Evolutionary conservation across 495 filamentous ascomycete genomes (phyloP).

Genomic region (Chaetomium tenue): DNA sequence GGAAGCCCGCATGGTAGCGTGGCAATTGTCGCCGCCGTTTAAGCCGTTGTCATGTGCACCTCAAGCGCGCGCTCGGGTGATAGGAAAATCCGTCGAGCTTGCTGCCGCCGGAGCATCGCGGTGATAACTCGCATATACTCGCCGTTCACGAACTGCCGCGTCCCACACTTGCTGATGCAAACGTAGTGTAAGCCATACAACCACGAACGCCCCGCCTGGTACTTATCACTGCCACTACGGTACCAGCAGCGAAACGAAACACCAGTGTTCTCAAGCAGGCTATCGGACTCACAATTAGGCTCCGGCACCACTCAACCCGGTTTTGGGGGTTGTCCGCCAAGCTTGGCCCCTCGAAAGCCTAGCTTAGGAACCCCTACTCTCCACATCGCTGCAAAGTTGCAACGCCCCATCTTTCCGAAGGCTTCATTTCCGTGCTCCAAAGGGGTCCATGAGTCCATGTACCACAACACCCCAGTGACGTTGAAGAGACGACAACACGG

Average conservation of each 20-base stretch:
- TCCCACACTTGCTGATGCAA: slow-evolving; percentile 19
- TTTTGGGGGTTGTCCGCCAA: background rate
- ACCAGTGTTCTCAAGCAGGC: background rate
- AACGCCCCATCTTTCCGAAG: slow-evolving; percentile 5
- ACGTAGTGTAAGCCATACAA: slow-evolving; percentile 15
- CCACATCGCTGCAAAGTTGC: slow-evolving; percentile 3
- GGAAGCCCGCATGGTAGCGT: background rate
- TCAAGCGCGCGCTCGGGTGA: background rate
- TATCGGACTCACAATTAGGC: slow-evolving; percentile 16
- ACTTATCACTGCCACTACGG: background rate
- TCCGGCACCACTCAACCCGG: slow-evolving; percentile 2
- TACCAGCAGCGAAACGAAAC: background rate
- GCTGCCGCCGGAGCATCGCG: background rate
- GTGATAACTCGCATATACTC: slow-evolving; percentile 16
- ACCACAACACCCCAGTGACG: background rate
- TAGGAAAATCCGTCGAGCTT: background rate
- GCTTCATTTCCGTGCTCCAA: background rate
- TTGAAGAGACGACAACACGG: background rate
- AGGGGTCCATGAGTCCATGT: background rate
- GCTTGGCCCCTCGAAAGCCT: background rate
- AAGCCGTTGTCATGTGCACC: background rate
- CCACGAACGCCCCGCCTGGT: background rate
- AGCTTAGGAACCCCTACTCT: background rate
- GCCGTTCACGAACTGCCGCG: slow-evolving; percentile 15
- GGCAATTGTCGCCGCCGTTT: background rate